phyloP scores from a whole-genome alignment of 306 rosid genomes.

The Prunus campanulata region DNA sequence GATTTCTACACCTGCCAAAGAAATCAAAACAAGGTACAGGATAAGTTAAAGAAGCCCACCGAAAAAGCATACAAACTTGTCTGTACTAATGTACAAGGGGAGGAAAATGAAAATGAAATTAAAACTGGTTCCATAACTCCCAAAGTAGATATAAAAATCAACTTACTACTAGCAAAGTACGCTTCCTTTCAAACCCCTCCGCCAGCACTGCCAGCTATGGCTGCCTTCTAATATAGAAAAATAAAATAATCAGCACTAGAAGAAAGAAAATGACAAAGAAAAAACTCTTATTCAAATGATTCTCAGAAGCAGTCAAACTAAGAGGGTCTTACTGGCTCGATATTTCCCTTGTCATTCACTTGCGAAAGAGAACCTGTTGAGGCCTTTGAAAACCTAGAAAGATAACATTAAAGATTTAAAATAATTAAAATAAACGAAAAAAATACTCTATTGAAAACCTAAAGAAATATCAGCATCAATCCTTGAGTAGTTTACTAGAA shows the following conservation, averaged over 20 bases:
- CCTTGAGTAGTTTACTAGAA: background rate
- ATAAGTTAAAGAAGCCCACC: background rate
- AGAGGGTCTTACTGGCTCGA: slow-evolving; percentile 56
- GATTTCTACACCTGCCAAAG: slow-evolving; percentile 47
- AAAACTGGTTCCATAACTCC: background rate
- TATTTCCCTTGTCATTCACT: slow-evolving; percentile 51
- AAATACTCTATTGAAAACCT: background rate
- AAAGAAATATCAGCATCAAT: background rate
- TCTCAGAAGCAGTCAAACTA: background rate
- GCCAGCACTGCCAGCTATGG: slow-evolving; percentile 62
- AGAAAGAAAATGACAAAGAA: slow-evolving; percentile 7
- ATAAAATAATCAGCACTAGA: slow-evolving; percentile 24
- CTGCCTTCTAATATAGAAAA: slow-evolving; percentile 44
- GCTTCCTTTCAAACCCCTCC: slow-evolving; percentile 53
- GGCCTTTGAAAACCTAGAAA: slow-evolving; percentile 60
- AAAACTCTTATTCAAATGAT: background rate
- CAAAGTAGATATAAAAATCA: slow-evolving; percentile 5
- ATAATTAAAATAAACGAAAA: background rate
- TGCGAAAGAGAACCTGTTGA: slow-evolving; percentile 38
- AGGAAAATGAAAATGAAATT: background rate
- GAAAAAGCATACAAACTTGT: background rate
- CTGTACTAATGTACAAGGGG: background rate
- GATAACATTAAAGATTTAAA: background rate
- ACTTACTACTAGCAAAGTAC: slow-evolving; percentile 45
- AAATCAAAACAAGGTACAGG: slow-evolving; percentile 7